Conservation (phyloP, 2,329 filamentous ascomycete genomes). For the Sclerotinia glacialis region DNA sequence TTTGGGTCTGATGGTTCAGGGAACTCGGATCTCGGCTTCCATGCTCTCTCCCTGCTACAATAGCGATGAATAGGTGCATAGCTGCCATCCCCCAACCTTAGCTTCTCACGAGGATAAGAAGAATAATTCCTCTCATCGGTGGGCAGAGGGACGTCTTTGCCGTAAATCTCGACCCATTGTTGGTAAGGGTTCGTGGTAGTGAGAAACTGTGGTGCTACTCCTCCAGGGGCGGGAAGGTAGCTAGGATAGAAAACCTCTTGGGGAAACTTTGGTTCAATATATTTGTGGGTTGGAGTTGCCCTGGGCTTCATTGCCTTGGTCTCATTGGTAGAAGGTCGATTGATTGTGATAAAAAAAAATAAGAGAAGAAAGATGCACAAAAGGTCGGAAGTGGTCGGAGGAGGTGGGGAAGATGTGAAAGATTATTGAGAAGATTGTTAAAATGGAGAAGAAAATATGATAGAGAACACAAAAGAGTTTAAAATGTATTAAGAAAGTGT, state of each 20-base stretch:
- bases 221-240: background rate
- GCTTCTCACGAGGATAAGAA: background rate
- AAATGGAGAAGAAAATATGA: no score
- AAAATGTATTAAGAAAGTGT: no score
- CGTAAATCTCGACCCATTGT: background rate
- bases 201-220: background rate
- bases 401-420: no score
- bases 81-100: background rate
- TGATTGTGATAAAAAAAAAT: no score
- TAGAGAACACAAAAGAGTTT: no score
- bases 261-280: background rate
- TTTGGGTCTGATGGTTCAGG: background rate
- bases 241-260: background rate
- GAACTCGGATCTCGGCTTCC: background rate
- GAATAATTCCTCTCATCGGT: background rate
- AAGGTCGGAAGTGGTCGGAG: no score
- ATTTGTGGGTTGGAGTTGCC: background rate
- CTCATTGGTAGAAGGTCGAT: no score
- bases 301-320: background rate
- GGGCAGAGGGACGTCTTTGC: background rate
- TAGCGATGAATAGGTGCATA: background rate
- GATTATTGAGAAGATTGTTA: no score
- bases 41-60: background rate
- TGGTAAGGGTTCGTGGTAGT: background rate
- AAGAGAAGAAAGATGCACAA: no score